Conservation (phyloP, 257 asterid species). For the Ocimum tenuiflorum region DNA sequence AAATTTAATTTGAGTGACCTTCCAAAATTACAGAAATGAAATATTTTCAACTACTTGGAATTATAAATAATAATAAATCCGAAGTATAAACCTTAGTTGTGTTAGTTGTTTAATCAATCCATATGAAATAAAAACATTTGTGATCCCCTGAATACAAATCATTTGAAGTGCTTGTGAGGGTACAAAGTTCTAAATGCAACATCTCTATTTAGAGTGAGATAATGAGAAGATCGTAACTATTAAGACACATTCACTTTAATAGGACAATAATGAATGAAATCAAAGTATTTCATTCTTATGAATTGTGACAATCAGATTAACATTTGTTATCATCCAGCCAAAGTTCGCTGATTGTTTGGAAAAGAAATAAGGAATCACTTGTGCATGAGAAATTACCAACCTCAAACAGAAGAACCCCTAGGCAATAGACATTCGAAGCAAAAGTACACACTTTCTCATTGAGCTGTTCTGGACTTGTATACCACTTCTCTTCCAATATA, state of each 20-base stretch:
- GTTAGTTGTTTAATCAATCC: neutral
- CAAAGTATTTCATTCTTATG: neutral
- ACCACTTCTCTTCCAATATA: slow-evolving; percentile 71
- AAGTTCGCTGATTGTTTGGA: neutral
- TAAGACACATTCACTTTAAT: slow-evolving; percentile 4
- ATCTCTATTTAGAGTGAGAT: slow-evolving; percentile 2
- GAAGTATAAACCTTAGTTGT: neutral
- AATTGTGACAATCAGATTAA: slow-evolving; percentile 12
- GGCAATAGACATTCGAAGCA: slow-evolving; percentile 73
- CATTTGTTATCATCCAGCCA: slow-evolving; percentile 9
- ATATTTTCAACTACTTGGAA: neutral
- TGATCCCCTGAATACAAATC: neutral
- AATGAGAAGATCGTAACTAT: slow-evolving; percentile 13
- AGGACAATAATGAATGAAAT: neutral
- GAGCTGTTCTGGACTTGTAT: slow-evolving; percentile 69
- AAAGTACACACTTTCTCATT: slow-evolving; percentile 43
- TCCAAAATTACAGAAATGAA: too few relatives aligned
- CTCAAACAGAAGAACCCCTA: slow-evolving; percentile 95
- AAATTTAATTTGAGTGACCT: slow-evolving; percentile 1
- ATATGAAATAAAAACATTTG: neutral
- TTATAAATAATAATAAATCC: neutral
- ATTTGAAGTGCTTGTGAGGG: neutral
- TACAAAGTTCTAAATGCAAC: neutral
- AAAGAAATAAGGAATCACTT: slow-evolving; percentile 8
- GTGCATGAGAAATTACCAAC: slow-evolving; percentile 40